A percentile compares a stretch with the other conserved stretches of the same genome.
Conservation (phyloP, 805 yeast genomes). For the Scheffersomyces amazonensis region DNA sequence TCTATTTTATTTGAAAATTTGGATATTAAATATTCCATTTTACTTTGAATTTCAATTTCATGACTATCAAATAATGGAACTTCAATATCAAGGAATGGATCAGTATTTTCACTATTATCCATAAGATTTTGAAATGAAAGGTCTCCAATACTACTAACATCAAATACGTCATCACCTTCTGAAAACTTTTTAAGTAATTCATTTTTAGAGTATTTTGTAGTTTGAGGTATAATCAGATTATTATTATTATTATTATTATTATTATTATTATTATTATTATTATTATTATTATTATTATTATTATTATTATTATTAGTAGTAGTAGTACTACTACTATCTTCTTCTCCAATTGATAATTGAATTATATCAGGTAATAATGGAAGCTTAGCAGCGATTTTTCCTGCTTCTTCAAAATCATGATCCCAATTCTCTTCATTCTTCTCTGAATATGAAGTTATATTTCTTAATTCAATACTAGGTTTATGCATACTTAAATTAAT, state of each 20-base stretch:
- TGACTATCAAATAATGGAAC: constrained; percentile 38
- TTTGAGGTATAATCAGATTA: neutral
- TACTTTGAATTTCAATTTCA: constrained; percentile 38
- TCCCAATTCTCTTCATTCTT: constrained; percentile 35
- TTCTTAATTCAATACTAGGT: constrained; percentile 11
- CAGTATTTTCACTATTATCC: constrained; percentile 17
- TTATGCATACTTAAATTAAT: constrained; percentile 1
- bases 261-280: too few relatives aligned
- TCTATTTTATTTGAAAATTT: constrained; percentile 32
- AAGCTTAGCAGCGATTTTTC: neutral
- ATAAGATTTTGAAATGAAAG: constrained; percentile 2
- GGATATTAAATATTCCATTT: constrained; percentile 34
- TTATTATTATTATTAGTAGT: too few relatives aligned
- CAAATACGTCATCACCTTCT: constrained; percentile 21
- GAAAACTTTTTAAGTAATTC: constrained; percentile 30
- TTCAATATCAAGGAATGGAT: constrained; percentile 38
- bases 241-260: constrained; percentile 7
- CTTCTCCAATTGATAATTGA: too few relatives aligned
- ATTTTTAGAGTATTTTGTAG: constrained; percentile 15
- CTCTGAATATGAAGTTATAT: constrained; percentile 26
- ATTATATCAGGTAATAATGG: constrained; percentile 5
- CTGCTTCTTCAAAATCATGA: constrained; percentile 22
- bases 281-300: too few relatives aligned
- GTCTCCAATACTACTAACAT: constrained; percentile 7
- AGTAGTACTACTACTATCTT: too few relatives aligned